Conservation (phyloP, 306 rosid genomes). For the Glycine tomentella region DNA sequence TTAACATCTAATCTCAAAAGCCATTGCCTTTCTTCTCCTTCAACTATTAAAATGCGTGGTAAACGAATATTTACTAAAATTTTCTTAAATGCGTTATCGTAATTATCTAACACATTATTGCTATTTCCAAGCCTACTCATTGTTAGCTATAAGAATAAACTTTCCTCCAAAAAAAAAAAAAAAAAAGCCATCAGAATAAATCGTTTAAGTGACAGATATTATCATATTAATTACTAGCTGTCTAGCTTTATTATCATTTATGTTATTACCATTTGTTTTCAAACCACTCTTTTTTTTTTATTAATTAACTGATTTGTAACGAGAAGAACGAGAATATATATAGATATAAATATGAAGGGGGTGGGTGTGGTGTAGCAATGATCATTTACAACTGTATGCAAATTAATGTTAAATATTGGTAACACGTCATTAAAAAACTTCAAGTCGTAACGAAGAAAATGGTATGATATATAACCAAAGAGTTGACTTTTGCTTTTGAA, state of each 20-base stretch:
- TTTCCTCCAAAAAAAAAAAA: no score
- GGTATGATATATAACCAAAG: constrained; percentile 23
- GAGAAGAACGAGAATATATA: not conserved
- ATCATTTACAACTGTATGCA: not conserved
- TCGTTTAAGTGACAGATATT: not conserved
- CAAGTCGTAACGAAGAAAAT: not conserved
- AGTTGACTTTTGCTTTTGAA: constrained; percentile 46
- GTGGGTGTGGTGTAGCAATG: not conserved
- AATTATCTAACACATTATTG: no score
- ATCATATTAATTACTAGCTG: not conserved
- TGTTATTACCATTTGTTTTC: not conserved
- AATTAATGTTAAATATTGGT: constrained; percentile 22
- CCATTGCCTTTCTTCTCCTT: constrained; percentile 7
- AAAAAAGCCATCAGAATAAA: not conserved
- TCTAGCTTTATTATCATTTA: not conserved
- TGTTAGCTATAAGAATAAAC: not conserved
- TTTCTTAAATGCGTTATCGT: not conserved
- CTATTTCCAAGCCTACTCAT: not conserved
- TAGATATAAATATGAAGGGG: not conserved
- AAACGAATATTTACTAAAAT: not conserved
- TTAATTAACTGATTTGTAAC: not conserved
- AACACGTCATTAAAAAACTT: not conserved
- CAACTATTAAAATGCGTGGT: not conserved
- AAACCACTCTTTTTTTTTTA: not conserved
- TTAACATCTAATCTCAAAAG: not conserved